Base-by-base conservation (phyloP, 768 basidiomycete species). In the Crucibulum laeve region DNA sequence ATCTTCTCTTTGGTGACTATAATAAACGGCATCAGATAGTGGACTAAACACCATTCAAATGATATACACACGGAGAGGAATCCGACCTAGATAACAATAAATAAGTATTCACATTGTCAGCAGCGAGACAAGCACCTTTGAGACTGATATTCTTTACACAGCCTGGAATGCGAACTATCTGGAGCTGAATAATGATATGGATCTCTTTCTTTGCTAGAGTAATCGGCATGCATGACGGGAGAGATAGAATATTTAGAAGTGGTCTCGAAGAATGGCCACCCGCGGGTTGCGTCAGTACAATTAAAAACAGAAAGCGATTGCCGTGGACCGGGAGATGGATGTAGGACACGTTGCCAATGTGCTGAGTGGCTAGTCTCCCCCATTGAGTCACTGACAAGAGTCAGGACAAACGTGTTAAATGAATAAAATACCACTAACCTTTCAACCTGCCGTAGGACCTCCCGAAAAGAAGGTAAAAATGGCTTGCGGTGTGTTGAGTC, bases 231-330 rank as follows among this genome's bases (percentile, higher is more conserved):
- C 49, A 68, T 56, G 41, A 64, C 54, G 22, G 73, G 71, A 39
- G 58, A 60, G 46, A 61, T 53, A 40, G 51, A 55, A 66, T 70
- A 71, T 53, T 69, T 61, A 25, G 70, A 75, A 19, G 69, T 67
- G 48, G 70, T 60, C 50, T 64, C 60, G 47, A 76, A 64, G 44
- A 55, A 61, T n/a, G 71, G 70, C 74, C 73, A 77, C 54, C 64
- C 61, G 55, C 65, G 77, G 36, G 70, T 68, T 47, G 73, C 67
- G 43, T 65, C 70, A 37, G 68, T 62, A 36, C 68, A 63, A 53
- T 68, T 64, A 56, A 70, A 70, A 40, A 70, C 62, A 18, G 68
- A 67, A 42, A 72, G 58, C 38, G 63, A 61, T 11, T n/a, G n/a
- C n/a, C 45, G 48, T 32, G 40, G 15, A n/a, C 49, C 24, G 7